A percentile compares a stretch with the other conserved stretches of the same genome.
phyloP scores from a whole-genome alignment of 139 green algal genomes.

The Mychonastes homosphaera region DNA sequence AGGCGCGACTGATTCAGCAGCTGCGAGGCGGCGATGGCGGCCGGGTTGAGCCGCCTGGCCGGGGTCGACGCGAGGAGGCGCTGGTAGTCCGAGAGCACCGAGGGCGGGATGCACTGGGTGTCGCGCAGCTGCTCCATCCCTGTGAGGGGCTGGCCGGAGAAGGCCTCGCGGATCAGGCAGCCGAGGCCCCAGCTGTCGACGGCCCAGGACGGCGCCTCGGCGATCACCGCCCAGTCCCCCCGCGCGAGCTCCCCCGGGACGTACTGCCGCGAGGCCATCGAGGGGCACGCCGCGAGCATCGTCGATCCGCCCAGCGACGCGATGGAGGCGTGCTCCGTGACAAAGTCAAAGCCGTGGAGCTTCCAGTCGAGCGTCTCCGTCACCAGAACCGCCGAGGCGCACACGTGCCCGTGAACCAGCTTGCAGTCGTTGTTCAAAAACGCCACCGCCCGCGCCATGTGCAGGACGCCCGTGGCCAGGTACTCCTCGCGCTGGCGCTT shows the following conservation, averaged over 20 bases:
- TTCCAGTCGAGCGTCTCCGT: constrained; percentile 90
- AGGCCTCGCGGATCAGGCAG: constrained; percentile 82
- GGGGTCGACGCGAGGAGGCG: constrained; percentile 67
- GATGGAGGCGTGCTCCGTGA: constrained; percentile 60
- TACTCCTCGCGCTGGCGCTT: constrained; percentile 66
- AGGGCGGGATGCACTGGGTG: constrained; percentile 62
- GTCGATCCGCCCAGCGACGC: too few species aligned
- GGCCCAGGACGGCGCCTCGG: constrained; percentile 67
- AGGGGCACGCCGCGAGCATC: constrained; percentile 15
- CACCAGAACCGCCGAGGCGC: constrained; percentile 73
- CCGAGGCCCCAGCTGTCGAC: constrained; percentile 96
- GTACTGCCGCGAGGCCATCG: constrained; percentile 71
- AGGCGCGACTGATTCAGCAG: constrained; percentile 24
- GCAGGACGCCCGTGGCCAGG: constrained; percentile 74
- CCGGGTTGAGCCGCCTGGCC: constrained; percentile 69
- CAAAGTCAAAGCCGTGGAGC: constrained; percentile 83
- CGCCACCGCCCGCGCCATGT: constrained; percentile 77
- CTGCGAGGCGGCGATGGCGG: neutral
- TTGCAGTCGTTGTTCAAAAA: constrained; percentile 96
- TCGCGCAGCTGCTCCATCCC: constrained; percentile 66
- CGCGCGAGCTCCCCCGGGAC: constrained; percentile 77
- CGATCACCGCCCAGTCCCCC: constrained; percentile 66
- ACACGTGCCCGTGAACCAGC: constrained; percentile 88
- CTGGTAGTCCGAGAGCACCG: constrained; percentile 79
- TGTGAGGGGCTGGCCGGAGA: constrained; percentile 37